Conservation (phyloP, 768 basidiomycete species). For the Hydnomerulius pinastri region DNA sequence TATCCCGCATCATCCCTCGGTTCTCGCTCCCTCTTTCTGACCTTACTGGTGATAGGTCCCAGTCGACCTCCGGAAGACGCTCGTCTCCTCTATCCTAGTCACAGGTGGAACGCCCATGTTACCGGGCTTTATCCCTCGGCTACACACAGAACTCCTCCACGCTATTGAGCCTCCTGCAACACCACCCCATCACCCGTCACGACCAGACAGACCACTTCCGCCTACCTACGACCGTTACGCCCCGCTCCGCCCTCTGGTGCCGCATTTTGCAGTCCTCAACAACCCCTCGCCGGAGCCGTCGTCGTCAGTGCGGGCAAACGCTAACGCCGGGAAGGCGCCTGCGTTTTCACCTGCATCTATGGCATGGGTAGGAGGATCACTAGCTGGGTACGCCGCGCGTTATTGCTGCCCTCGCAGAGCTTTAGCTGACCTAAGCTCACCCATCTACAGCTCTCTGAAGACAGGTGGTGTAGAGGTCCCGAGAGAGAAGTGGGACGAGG, state of each 20-base stretch:
- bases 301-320: slow-evolving; percentile 50
- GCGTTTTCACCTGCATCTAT: slow-evolving; percentile 80
- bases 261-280: slow-evolving; percentile 82
- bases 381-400: slow-evolving; percentile 74
- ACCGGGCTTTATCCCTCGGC: slow-evolving; percentile 88
- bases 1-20: neutral
- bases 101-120: slow-evolving; percentile 90
- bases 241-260: slow-evolving; percentile 65
- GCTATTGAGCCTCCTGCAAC: slow-evolving; percentile 48
- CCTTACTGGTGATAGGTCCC: slow-evolving; percentile 60
- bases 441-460: slow-evolving; percentile 67
- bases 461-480: slow-evolving; percentile 81
- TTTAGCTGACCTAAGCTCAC: neutral
- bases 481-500: slow-evolving; percentile 87
- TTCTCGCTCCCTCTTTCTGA: neutral
- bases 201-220: slow-evolving; percentile 40
- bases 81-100: slow-evolving; percentile 84
- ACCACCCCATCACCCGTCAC: slow-evolving; percentile 36
- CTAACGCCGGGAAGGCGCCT: slow-evolving; percentile 81
- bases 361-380: slow-evolving; percentile 91
- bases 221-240: slow-evolving; percentile 76
- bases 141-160: slow-evolving; percentile 76
- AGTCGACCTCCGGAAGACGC: slow-evolving; percentile 82
- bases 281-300: slow-evolving; percentile 66
- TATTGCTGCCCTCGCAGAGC: neutral